Evolutionary conservation across 2,329 filamentous ascomycete genomes (phyloP).

Genomic region (Diplodia corticola): DNA sequence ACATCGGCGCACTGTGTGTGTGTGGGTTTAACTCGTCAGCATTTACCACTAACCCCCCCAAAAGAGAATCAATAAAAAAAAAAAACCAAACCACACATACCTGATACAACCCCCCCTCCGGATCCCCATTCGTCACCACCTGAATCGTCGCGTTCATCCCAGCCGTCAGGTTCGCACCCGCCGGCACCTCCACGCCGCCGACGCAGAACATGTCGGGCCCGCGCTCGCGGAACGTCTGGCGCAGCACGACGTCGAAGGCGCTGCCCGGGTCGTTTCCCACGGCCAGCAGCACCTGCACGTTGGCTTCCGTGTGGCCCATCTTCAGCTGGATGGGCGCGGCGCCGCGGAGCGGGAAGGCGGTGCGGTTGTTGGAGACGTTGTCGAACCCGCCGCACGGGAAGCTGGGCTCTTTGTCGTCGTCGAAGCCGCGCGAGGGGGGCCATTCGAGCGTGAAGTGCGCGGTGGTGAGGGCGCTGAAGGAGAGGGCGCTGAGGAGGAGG

Average conservation of each 20-base stretch:
- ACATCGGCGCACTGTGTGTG: constrained; percentile 67
- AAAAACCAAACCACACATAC: no score
- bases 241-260: constrained; percentile 70
- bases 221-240: constrained; percentile 60
- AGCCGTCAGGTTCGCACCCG: constrained; percentile 53
- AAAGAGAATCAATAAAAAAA: background rate
- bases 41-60: no score
- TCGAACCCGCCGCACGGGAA: constrained; percentile 56
- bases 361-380: constrained; percentile 46
- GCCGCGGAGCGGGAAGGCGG: constrained; percentile 49
- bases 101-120: constrained; percentile 65
- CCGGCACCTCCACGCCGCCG: constrained; percentile 57
- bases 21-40: no score
- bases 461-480: constrained; percentile 44
- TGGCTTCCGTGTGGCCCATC: constrained; percentile 54
- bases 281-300: constrained; percentile 55
- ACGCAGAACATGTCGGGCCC: constrained; percentile 67
- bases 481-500: constrained; percentile 19
- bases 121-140: constrained; percentile 64
- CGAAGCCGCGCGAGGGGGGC: constrained; percentile 52
- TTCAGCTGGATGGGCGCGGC: constrained; percentile 52
- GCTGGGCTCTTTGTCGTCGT: constrained; percentile 48
- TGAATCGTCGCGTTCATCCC: constrained; percentile 68
- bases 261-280: constrained; percentile 54
- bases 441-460: constrained; percentile 60